A percentile compares a stretch with the other conserved stretches of the same genome.
Conservation (phyloP, 2,329 filamentous ascomycete species). For the Alternaria arborescens region DNA sequence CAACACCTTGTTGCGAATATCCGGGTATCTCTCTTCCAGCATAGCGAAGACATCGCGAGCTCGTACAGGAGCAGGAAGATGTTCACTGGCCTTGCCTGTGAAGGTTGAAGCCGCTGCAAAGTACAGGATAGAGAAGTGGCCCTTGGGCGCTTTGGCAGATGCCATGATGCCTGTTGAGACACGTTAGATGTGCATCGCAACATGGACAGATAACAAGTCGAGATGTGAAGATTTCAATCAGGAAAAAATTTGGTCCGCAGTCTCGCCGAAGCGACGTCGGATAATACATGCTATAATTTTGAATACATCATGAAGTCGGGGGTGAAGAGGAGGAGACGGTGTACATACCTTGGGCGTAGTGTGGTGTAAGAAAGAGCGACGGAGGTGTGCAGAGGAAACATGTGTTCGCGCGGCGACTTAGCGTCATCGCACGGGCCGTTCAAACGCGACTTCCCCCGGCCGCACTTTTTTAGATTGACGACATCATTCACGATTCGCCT, state of each 20-base stretch:
- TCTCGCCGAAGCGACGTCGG: conserved; percentile 47
- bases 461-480: conserved; percentile 15
- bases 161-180: conserved; percentile 43
- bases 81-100: conserved; percentile 73
- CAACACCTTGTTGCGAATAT: conserved; percentile 73
- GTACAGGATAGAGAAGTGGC: conserved; percentile 82
- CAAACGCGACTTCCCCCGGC: conserved; percentile 25
- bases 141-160: conserved; percentile 60
- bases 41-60: conserved; percentile 69
- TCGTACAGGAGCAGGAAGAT: conserved; percentile 71
- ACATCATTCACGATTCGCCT: conserved; percentile 10
- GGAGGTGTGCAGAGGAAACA: conserved; percentile 19
- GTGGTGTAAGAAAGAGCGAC: conserved; percentile 19
- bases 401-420: conserved; percentile 29
- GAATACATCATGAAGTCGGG: conserved; percentile 46
- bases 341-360: conserved; percentile 29
- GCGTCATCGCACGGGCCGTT: conserved; percentile 24
- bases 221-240: conserved; percentile 33
- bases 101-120: conserved; percentile 79
- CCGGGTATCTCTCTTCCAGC: conserved; percentile 74
- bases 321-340: neutral
- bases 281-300: conserved; percentile 61
- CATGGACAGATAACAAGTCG: neutral
- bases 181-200: conserved; percentile 24
- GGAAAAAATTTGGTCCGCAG: conserved; percentile 46